These are phyloP conservation scores for Oryza nivara DNA, from an alignment of 176 grass and related monocot species.

Conservation along the genomic window DNA sequence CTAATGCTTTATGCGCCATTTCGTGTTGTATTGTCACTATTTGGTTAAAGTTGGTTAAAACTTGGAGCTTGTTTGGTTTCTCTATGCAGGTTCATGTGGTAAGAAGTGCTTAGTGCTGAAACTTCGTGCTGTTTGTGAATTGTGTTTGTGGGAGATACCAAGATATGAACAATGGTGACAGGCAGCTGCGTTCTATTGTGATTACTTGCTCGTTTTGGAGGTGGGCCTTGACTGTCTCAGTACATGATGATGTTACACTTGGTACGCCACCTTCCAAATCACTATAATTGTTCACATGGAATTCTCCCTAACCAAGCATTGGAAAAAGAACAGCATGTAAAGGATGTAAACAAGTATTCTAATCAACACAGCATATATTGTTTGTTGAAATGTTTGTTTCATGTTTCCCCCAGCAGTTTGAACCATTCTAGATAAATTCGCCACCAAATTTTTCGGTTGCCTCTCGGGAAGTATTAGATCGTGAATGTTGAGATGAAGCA, in stretches of 20 bases:
- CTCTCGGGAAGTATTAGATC: neutral
- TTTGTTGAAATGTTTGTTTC: slow-evolving; percentile 42
- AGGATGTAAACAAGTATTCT: slow-evolving; percentile 60
- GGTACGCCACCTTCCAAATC: slow-evolving; percentile 22
- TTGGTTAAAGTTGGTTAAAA: neutral
- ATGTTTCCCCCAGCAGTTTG: neutral
- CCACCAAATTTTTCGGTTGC: neutral
- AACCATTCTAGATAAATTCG: neutral
- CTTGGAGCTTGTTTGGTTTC: neutral
- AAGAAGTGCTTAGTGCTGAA: slow-evolving; percentile 42
- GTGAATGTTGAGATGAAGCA: neutral
- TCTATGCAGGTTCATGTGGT: slow-evolving; percentile 39
- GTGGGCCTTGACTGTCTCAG: neutral
- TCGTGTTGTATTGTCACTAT: neutral
- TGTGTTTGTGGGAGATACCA: slow-evolving; percentile 40
- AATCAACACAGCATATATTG: slow-evolving; percentile 32
- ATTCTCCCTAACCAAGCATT: slow-evolving; percentile 42
- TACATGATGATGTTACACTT: slow-evolving; percentile 17
- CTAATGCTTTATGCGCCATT: neutral
- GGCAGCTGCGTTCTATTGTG: slow-evolving; percentile 21
- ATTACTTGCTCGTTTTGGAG: slow-evolving; percentile 38
- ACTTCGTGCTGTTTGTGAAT: slow-evolving; percentile 42
- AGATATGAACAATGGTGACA: slow-evolving; percentile 42
- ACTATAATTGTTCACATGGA: slow-evolving; percentile 39
- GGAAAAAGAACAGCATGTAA: slow-evolving; percentile 52